These are phyloP conservation scores for Ceratobasidium sp. DNA, from an alignment of 1,284 basidiomycete genomes.

Conservation along the genomic window DNA sequence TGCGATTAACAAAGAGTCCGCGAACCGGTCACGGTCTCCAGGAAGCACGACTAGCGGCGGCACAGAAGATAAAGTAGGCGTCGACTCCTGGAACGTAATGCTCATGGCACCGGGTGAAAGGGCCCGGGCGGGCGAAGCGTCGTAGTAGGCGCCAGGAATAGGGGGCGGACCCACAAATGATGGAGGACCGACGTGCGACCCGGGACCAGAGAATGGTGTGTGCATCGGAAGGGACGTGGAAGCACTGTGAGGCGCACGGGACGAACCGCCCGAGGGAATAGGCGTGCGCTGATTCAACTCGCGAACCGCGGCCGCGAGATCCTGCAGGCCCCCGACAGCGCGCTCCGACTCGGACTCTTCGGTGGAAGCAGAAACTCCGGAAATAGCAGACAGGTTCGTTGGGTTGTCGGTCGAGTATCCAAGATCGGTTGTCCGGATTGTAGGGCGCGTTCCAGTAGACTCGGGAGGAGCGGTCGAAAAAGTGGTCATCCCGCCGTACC, in stretches of 20 bases:
- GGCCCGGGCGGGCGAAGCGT: neutral
- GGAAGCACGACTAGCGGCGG: slow-evolving; percentile 34
- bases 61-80: neutral
- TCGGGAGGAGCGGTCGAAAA: slow-evolving; percentile 5
- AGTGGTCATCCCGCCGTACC: slow-evolving; percentile 5
- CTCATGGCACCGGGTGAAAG: slow-evolving; percentile 29
- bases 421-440: slow-evolving; percentile 14
- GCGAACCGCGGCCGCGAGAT: slow-evolving; percentile 14
- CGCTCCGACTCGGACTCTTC: slow-evolving; percentile 7
- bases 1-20: slow-evolving; percentile 22
- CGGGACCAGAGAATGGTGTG: neutral
- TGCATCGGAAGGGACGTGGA: neutral
- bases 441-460: slow-evolving; percentile 3
- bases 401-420: neutral
- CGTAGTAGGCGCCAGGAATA: neutral
- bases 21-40: slow-evolving; percentile 35
- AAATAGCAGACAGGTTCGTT: neutral
- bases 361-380: neutral
- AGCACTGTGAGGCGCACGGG: neutral
- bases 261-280: slow-evolving; percentile 20
- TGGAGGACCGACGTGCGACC: neutral
- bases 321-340: slow-evolving; percentile 22
- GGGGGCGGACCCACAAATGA: neutral
- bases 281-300: slow-evolving; percentile 29
- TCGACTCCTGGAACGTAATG: slow-evolving; percentile 31